A percentile compares a stretch with the other conserved stretches of the same genome.
phyloP scores from a whole-genome alignment of 2,329 filamentous ascomycete species.

The Akanthomyces muscarius region DNA sequence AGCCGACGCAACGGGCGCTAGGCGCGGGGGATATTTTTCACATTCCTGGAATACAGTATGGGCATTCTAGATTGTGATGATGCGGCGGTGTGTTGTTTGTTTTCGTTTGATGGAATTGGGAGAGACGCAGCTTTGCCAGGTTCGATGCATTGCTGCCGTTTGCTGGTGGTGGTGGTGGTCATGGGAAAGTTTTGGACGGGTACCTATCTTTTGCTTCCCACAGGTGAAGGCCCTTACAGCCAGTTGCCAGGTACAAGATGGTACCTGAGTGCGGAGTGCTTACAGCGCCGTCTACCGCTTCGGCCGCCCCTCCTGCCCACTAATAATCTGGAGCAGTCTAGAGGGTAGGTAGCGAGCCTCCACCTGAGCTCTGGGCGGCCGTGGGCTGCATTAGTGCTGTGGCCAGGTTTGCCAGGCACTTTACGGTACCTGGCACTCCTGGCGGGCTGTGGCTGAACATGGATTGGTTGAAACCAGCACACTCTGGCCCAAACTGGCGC shows the following conservation, averaged over 20 bases:
- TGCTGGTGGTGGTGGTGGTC: neutral
- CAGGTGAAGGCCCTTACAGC: no score
- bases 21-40: neutral
- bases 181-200: neutral
- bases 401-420: neutral
- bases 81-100: neutral
- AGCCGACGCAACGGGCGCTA: neutral
- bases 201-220: no score
- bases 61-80: neutral
- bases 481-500: neutral
- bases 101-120: neutral
- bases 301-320: neutral
- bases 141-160: neutral
- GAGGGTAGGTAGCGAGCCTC: neutral
- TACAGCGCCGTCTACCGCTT: neutral
- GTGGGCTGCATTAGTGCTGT: conserved; percentile 3
- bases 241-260: neutral
- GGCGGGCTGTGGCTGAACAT: neutral
- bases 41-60: neutral
- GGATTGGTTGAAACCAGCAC: neutral
- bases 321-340: neutral
- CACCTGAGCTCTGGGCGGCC: neutral
- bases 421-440: neutral
- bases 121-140: neutral
- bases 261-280: neutral